These are phyloP conservation scores for Cladochytrium replicatum DNA, from an alignment of 192 early-diverging fungal species.

Conservation along the genomic window DNA sequence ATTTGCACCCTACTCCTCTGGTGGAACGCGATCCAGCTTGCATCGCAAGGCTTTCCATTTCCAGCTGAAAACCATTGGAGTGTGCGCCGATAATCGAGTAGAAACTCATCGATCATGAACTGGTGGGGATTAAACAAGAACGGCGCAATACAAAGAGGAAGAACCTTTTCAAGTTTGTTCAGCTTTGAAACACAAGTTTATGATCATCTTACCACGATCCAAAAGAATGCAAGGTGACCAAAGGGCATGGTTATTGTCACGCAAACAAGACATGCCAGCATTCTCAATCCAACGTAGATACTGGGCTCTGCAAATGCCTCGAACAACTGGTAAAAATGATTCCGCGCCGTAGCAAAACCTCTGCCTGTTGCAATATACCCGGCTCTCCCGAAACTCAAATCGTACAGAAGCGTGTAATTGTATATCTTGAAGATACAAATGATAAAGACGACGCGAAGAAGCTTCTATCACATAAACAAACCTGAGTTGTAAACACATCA, in stretches of 20 bases:
- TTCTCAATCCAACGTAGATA: slow-evolving; percentile 63
- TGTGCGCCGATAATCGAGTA: slow-evolving; percentile 72
- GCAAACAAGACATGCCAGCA: slow-evolving; percentile 63
- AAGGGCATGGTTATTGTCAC: slow-evolving; percentile 62
- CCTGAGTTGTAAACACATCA: slow-evolving; percentile 75
- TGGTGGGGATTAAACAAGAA: slow-evolving; percentile 88
- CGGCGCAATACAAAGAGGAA: slow-evolving; percentile 67
- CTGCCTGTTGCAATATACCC: slow-evolving; percentile 80
- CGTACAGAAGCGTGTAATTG: slow-evolving; percentile 67
- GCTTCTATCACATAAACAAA: no score
- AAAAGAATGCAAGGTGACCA: slow-evolving; percentile 67
- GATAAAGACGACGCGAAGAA: no score
- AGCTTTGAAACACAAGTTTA: neutral
- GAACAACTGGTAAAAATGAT: slow-evolving; percentile 64
- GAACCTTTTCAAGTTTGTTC: slow-evolving; percentile 20
- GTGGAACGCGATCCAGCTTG: no score
- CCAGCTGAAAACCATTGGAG: slow-evolving; percentile 74
- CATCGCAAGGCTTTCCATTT: no score
- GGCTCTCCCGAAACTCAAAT: slow-evolving; percentile 69
- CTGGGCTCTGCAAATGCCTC: slow-evolving; percentile 64
- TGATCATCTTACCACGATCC: slow-evolving; percentile 48
- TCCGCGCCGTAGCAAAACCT: slow-evolving; percentile 71
- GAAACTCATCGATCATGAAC: slow-evolving; percentile 68
- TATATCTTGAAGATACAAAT: slow-evolving; percentile 34
- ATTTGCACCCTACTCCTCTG: no score